Percentiles rank a stretch among this genome's conserved stretches.
phyloP scores from a whole-genome alignment of 768 basidiomycete species.

The Mycena alexandri region DNA sequence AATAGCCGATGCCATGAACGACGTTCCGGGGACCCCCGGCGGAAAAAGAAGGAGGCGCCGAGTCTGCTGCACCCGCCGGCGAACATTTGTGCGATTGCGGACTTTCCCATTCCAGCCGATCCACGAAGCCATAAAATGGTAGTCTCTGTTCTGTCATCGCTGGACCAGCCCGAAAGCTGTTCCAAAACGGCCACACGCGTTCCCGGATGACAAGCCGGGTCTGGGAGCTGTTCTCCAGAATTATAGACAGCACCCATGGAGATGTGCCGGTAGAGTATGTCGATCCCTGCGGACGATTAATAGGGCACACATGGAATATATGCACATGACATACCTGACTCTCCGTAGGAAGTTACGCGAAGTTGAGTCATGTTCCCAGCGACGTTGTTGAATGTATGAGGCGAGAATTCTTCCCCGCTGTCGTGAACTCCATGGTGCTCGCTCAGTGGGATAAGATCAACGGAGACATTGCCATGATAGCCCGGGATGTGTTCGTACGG shows the following conservation, averaged over 20 bases:
- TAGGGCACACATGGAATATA: neutral
- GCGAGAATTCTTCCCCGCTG: too few relatives aligned
- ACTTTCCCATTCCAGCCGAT: neutral
- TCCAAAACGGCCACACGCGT: neutral
- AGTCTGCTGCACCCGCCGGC: neutral
- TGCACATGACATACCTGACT: neutral
- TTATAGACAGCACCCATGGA: neutral
- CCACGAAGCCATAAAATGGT: neutral
- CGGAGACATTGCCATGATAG: too few relatives aligned
- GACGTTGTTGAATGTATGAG: neutral
- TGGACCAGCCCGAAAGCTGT: neutral
- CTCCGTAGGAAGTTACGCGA: neutral
- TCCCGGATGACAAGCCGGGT: neutral
- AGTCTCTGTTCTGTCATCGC: neutral
- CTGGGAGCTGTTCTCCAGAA: neutral
- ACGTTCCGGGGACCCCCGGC: neutral
- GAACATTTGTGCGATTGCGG: neutral
- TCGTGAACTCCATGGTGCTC: too few relatives aligned
- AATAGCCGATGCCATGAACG: neutral
- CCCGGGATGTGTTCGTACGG: too few relatives aligned
- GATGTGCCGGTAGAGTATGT: neutral
- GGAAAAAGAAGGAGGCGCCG: neutral
- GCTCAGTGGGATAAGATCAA: too few relatives aligned
- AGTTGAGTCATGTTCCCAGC: neutral
- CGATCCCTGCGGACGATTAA: neutral